Evolutionary conservation across 2,329 filamentous ascomycete genomes (phyloP), one percentile per base, ranked within the genome.

Genomic region (Cercospora sp.): DNA sequence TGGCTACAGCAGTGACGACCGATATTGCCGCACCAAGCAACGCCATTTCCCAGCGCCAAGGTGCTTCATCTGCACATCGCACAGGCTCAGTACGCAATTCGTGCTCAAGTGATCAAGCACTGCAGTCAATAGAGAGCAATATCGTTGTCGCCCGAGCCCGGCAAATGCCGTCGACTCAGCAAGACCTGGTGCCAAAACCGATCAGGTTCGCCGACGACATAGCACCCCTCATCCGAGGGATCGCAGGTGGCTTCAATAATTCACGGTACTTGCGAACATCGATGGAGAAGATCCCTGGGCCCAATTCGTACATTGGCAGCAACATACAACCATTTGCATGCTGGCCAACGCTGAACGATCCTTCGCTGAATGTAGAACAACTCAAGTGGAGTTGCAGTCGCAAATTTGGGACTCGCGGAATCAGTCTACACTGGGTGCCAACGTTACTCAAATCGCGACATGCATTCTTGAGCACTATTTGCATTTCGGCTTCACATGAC

Each of bases 401-500:
- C 3, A 71, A 71, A 30, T 78, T 78, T 58, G 75, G 75, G 10
- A 75, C 70, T 26, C 69, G 64, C 30, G 71, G 73, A 5, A 75
- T 79, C 64, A 63, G 70, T 10, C 57, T 68, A 28, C 57, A 68
- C 24, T 78, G 76, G 76, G 68, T 77, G n/a, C 77, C 75, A 0
- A 66, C 68, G 3, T 64, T 79, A 9, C 69, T 75, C 9, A 66
- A 68, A 10, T 67, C 72, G 9, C 72, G 68, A 5, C 71, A 73
- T 37, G 74, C 76, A 1, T 78, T 78, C 40, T 64, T 78, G 24
- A 76, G 74, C 66, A 78, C 75, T 3, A 66, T 79, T 1, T 76
- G 74, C 61, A 74, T 78, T 10, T 77, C 77, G 3, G 70, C 77
- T 9, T 75, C 76, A 3, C 75, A 79, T 40, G 73, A 77, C 7